Percentiles rank a stretch among this genome's conserved stretches.
These are phyloP conservation scores for Ustilago cynodontis DNA, from an alignment of 1,284 basidiomycete genomes.

Conservation along the genomic window DNA sequence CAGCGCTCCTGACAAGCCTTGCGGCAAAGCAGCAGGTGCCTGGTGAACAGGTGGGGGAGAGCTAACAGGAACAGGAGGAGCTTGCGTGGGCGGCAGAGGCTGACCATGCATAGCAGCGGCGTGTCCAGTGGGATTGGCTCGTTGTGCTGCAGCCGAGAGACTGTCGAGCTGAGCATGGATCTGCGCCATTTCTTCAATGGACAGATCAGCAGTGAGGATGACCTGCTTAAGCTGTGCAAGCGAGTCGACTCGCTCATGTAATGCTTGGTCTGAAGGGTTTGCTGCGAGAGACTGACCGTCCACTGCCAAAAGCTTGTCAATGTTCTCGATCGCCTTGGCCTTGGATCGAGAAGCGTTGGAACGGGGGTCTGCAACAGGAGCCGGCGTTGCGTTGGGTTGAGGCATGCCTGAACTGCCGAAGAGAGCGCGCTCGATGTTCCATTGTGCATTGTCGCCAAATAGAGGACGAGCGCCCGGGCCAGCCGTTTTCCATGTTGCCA, in stretches of 20 bases:
- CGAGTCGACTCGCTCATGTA: constrained; percentile 53
- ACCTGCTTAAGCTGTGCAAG: constrained; percentile 78
- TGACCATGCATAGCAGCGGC: constrained; percentile 54
- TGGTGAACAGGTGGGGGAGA: constrained; percentile 17
- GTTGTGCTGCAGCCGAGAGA: constrained; percentile 71
- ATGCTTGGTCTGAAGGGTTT: constrained; percentile 43
- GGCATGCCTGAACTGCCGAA: constrained; percentile 63
- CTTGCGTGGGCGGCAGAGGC: constrained; percentile 10
- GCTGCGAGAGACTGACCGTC: constrained; percentile 51
- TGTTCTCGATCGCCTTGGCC: constrained; percentile 57
- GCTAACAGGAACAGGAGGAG: constrained; percentile 13
- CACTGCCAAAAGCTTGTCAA: constrained; percentile 59
- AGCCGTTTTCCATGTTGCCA: constrained; percentile 65
- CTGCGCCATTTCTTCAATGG: constrained; percentile 82
- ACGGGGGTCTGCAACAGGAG: constrained; percentile 31
- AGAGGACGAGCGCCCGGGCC: constrained; percentile 56
- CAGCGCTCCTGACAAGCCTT: constrained; percentile 35
- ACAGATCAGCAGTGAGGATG: constrained; percentile 80
- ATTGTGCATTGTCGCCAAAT: constrained; percentile 64
- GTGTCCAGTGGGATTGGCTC: constrained; percentile 49
- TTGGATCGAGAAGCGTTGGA: constrained; percentile 34
- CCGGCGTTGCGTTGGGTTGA: constrained; percentile 19
- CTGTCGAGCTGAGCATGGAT: constrained; percentile 82
- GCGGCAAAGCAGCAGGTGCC: constrained; percentile 60
- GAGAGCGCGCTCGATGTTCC: constrained; percentile 61